Base-by-base conservation (phyloP, 2,329 filamentous ascomycete species). In the Exophiala dermatitidis region DNA sequence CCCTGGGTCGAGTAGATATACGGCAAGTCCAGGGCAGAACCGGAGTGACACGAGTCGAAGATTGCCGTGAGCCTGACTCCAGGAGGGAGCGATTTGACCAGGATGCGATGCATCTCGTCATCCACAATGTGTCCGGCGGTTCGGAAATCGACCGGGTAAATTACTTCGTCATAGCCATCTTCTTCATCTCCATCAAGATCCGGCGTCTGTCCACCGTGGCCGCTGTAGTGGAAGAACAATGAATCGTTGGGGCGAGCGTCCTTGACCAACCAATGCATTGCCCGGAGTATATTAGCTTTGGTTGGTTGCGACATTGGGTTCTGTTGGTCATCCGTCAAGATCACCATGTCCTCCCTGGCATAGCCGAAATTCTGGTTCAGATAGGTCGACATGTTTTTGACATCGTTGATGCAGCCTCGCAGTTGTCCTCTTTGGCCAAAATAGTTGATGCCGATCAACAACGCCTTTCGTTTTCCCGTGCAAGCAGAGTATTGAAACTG, bases 241-340 rank as follows among this genome's bases (percentile, higher is more conserved):
- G 91, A 95, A 68, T 97, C 91, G 67, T 96, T 95, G 0, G 90
- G 87, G 53, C 81, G 81, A 3, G 91, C 90, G 66, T 95, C 90
- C 72, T 95, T 95, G 53, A 96, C 89, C 19, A 97, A 75, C 91
- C 91, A 97, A 68, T 96, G 90, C 91, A 97, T 97, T 31, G 91
- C 91, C 49, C 91, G 82, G 36, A 97, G 71, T 52, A 97, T 95
- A 67, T 97, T 97, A 62, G 88, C 86, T 71, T 96, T 96, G 3
- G 90, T 95, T 5, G 91, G 91, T 72, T 95, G 89, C 71, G 89
- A 95, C 87, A 96, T 95, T 29, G 89, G 88, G 64, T 95, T 95
- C 69, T 95, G 89, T 73, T 96, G 90, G 68, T 97, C 91, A 67
- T 97, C 91, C 37, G 91, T 96, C 68, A 97, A 78, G 58, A 93